phyloP scores from a whole-genome alignment of 1,139 yeast species.

The Blastobotrys proliferans region DNA sequence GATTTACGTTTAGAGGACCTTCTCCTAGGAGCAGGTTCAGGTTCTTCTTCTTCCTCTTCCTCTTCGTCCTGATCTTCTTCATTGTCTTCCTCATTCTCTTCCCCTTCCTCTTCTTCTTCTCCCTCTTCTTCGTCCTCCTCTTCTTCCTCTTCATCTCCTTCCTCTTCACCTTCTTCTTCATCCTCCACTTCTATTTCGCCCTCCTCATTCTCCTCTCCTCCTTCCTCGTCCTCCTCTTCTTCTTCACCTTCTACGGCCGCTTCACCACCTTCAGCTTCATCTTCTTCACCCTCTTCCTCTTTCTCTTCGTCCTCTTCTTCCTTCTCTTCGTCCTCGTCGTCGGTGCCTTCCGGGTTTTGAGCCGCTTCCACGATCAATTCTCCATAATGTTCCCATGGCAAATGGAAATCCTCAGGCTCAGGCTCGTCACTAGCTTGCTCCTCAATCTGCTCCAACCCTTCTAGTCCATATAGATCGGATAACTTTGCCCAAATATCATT shows the following conservation, averaged over 20 bases:
- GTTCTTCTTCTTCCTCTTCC: conserved; percentile 18
- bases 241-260: conserved; percentile 1
- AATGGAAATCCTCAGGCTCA: conserved; percentile 34
- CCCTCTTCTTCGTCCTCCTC: conserved; percentile 2
- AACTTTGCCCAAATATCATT: conserved; percentile 59
- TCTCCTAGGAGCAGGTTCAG: conserved; percentile 7
- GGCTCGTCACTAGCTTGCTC: conserved; percentile 25
- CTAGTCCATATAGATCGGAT: conserved; percentile 49
- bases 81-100: conserved; percentile 21
- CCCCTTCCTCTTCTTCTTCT: conserved; percentile 13
- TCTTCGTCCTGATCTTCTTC: conserved; percentile 16
- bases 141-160: conserved; percentile 7
- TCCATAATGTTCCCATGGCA: conserved; percentile 46
- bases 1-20: too few species aligned
- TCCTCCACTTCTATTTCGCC: conserved; percentile 14
- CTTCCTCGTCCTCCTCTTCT: conserved; percentile 4
- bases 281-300: conserved; percentile 7
- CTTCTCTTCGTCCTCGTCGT: conserved; percentile 5
- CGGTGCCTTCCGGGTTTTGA: conserved; percentile 22
- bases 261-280: neutral
- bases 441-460: conserved; percentile 52
- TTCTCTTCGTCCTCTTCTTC: conserved; percentile 13
- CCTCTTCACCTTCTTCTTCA: conserved; percentile 1
- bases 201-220: conserved; percentile 2
- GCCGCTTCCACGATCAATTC: conserved; percentile 41